These are phyloP conservation scores for Detonula confervacea DNA, from an alignment of 352 stramenopile genomes.

Conservation along the genomic window DNA sequence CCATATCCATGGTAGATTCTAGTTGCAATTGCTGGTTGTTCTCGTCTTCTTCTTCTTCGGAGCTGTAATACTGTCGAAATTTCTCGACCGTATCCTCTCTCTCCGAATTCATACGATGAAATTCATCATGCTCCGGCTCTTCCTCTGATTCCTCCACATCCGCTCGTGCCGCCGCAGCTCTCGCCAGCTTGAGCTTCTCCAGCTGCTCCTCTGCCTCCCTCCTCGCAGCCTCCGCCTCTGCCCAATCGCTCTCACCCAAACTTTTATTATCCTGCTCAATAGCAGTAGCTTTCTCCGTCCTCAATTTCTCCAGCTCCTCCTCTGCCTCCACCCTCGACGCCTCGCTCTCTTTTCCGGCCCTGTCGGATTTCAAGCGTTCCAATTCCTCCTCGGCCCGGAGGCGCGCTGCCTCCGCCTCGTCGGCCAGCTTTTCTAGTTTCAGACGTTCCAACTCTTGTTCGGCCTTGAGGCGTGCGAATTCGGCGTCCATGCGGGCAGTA, in stretches of 20 bases:
- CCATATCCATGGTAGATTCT: no score
- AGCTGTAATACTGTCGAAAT: conserved; percentile 26
- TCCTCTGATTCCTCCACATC: conserved; percentile 11
- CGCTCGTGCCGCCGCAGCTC: background rate
- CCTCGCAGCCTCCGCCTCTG: conserved; percentile 45
- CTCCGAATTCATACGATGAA: background rate
- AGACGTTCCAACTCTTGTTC: background rate
- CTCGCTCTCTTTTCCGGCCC: background rate
- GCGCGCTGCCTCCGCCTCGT: background rate
- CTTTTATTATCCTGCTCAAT: no score
- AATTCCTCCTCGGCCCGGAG: conserved; percentile 29
- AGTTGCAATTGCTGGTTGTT: background rate
- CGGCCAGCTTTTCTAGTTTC: conserved; percentile 3
- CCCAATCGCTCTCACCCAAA: no score
- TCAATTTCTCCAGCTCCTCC: conserved; percentile 1
- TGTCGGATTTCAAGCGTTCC: conserved; percentile 1
- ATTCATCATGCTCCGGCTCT: conserved; percentile 3
- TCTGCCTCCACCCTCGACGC: background rate
- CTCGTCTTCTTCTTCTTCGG: conserved; percentile 9
- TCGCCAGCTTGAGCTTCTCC: conserved; percentile 4
- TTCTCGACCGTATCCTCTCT: conserved; percentile 14
- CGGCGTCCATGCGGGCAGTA: background rate
- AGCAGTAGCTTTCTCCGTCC: conserved; percentile 20
- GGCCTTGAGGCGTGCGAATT: background rate
- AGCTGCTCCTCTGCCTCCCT: conserved; percentile 17